Conservation (phyloP, 306 rosid species). For the Rosa multiflora region DNA sequence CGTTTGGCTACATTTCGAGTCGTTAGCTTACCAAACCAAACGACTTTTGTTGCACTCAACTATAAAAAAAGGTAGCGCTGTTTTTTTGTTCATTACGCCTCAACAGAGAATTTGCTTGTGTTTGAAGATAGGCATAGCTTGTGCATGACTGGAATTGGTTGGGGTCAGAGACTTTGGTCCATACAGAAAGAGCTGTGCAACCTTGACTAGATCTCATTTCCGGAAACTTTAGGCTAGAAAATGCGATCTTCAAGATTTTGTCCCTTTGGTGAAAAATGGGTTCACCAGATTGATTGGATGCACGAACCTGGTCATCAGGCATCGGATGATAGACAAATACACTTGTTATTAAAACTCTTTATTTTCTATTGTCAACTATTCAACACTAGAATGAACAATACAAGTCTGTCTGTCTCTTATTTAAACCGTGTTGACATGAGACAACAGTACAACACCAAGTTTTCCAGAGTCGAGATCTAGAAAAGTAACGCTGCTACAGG, state of each 20-base stretch:
- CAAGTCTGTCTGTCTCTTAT: background rate
- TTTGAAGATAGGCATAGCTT: background rate
- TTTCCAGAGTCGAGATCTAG: slow-evolving; percentile 1
- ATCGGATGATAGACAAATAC: background rate
- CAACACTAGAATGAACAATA: background rate
- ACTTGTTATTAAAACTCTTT: background rate
- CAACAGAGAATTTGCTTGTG: background rate
- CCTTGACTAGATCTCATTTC: background rate
- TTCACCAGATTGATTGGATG: background rate
- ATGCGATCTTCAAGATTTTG: background rate
- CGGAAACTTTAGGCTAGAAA: background rate
- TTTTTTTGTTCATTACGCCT: background rate
- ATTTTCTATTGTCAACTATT: background rate
- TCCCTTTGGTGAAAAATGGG: background rate
- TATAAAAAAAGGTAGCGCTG: background rate
- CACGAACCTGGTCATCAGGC: background rate
- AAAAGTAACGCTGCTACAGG: slow-evolving; percentile 41
- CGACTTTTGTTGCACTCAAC: background rate
- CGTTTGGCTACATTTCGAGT: background rate
- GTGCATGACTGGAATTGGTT: background rate
- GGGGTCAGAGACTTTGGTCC: background rate
- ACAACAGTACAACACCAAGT: background rate
- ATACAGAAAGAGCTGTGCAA: background rate
- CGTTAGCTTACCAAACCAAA: background rate
- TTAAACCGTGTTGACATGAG: background rate